Evolutionary conservation across 495 filamentous ascomycete genomes (phyloP), one percentile per base, ranked within the genome.

Genomic region (Neurospora terricola): DNA sequence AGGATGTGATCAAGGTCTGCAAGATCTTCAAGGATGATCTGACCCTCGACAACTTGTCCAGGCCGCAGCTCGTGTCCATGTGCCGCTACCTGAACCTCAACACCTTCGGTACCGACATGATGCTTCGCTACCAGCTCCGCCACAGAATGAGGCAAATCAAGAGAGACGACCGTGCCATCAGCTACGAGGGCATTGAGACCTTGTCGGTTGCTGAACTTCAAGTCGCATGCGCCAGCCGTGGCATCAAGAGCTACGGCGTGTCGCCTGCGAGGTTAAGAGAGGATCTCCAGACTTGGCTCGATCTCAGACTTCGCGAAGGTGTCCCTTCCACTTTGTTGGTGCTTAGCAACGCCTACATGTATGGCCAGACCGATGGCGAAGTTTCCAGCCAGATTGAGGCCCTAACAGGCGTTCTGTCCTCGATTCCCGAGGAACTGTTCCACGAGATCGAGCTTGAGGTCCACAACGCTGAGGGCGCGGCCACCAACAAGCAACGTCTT

Each of bases 131-230:
- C 83, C 94, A 96, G 78, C 91, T 99, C 78, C 93, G 96, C 23
- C 94, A 97, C 84, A 91, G 94, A 70, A 98, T 99, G 96, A 91
- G 95, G 70, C 96, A 99, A 81, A 98, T 98, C 86, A 99, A 99
- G 89, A 89, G 93, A 59, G 96, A 99, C 77, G 96, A 99, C 83
- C 90, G 90, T 45, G 96, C 95, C 36, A 99, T 99, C 79, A 91
- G 89, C 80, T 97, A 91, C 80, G 96, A 99, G 83, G 96, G 96
- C 18, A 92, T 99, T 30, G 93, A 96, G 71, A 94, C 90, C 42
- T 90, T 99, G 42, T 95, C 93, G 39, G 96, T 99, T 11, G 88
- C 93, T 2, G 96, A 99, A 80, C 85, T 99, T 37, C 96, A 98
- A 84, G 91, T 91, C 76, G 96, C 96, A 4, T 92, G 90, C 80